These are phyloP conservation scores for Phytophthora tubulina DNA, from an alignment of 352 stramenopile genomes.

Conservation along the genomic window DNA sequence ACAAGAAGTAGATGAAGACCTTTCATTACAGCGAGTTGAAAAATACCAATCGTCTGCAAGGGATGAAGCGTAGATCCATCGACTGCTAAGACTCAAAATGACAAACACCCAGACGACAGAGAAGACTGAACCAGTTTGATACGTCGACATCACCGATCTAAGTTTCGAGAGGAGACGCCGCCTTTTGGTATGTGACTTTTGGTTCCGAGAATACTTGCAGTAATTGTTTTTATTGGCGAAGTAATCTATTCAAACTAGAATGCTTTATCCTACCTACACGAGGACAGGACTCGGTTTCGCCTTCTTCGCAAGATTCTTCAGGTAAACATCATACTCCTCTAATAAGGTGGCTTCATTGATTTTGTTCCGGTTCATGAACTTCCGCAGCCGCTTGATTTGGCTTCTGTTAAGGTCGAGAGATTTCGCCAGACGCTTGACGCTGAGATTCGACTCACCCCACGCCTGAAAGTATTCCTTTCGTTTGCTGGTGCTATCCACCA, in stretches of 20 bases:
- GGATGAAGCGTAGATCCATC: conserved; percentile 1
- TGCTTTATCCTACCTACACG: not conserved
- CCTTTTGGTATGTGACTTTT: no score
- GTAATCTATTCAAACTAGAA: not conserved
- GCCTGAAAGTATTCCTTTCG: not conserved
- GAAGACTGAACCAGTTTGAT: not conserved
- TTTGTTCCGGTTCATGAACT: conserved; percentile 14
- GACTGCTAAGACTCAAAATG: not conserved
- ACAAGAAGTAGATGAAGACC: conserved; percentile 51
- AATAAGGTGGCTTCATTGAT: conserved; percentile 1
- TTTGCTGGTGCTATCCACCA: not conserved
- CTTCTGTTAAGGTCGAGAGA: conserved; percentile 9
- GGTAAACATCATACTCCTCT: not conserved
- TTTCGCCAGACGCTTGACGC: conserved; percentile 1
- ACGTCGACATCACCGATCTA: no score
- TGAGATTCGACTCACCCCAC: conserved; percentile 4
- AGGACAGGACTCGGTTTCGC: not conserved
- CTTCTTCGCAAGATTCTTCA: not conserved
- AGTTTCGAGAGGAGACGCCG: no score
- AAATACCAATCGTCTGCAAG: conserved; percentile 65
- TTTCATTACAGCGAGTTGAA: conserved; percentile 69
- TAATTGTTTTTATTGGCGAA: no score
- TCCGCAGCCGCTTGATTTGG: not conserved
- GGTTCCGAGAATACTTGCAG: no score
- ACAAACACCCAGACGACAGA: conserved; percentile 13